Evolutionary conservation across 2,329 filamentous ascomycete species (phyloP).

Genomic region (Sporothrix schenckii): DNA sequence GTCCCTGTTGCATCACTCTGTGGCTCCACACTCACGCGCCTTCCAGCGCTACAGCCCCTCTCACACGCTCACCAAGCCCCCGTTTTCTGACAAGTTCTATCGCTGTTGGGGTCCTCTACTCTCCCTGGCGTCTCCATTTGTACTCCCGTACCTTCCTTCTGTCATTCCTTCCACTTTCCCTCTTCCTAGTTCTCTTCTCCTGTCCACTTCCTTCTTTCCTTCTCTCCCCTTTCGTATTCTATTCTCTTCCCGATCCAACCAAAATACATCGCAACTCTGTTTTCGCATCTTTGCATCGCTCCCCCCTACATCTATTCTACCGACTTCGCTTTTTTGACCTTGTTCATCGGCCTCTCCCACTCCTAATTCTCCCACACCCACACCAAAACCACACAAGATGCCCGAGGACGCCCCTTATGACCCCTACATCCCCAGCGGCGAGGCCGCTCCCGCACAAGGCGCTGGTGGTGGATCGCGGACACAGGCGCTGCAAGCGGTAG

Average conservation of each 20-base stretch:
- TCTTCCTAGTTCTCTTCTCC: neutral
- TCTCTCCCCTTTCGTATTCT: neutral
- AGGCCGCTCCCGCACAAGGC: constrained; percentile 51
- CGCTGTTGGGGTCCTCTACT: constrained; percentile 9
- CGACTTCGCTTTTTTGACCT: neutral
- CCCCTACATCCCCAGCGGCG: constrained; percentile 80
- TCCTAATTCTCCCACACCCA: neutral
- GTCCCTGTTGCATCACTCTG: neutral
- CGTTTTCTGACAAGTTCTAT: constrained; percentile 10
- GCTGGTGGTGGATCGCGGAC: constrained; percentile 55
- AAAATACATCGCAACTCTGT: neutral
- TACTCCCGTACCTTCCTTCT: neutral
- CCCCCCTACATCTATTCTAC: neutral
- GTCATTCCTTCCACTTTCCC: constrained; percentile 13
- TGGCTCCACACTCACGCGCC: neutral
- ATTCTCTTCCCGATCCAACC: constrained; percentile 12
- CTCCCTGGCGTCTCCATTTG: constrained; percentile 20
- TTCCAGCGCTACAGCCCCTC: constrained; percentile 29
- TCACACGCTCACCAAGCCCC: neutral
- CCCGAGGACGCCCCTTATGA: constrained; percentile 72
- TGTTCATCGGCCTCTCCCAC: neutral
- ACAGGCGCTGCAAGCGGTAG: constrained; percentile 80
- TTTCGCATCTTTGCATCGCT: constrained; percentile 17
- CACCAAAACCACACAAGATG: constrained; percentile 47
- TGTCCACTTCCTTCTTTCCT: neutral